Percentiles rank a stretch among this genome's conserved stretches.
Conservation (phyloP, 495 filamentous ascomycete genomes). For the Trichocladium antarcticum region DNA sequence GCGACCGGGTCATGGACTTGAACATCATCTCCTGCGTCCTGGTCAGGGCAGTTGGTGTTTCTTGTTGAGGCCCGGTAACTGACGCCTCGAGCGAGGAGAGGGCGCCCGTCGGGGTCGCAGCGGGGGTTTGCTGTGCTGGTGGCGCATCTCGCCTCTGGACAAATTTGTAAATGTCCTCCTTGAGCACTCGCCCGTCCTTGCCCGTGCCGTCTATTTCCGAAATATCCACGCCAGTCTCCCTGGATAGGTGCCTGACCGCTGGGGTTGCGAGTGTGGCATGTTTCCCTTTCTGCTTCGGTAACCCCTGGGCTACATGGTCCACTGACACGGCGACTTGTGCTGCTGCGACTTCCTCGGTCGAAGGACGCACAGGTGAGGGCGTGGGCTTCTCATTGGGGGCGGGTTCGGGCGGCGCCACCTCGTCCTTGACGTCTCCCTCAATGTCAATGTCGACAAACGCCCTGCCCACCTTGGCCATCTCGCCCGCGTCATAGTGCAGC, state of each 20-base stretch:
- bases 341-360: slow-evolving; percentile 5
- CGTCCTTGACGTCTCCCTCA: slow-evolving; percentile 41
- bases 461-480: slow-evolving; percentile 90
- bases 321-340: not conserved
- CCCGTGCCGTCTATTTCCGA: slow-evolving; percentile 70
- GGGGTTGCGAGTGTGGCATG: slow-evolving; percentile 74
- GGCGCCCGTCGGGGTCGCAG: slow-evolving; percentile 7
- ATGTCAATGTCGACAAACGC: slow-evolving; percentile 72
- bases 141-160: slow-evolving; percentile 34
- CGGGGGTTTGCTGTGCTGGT: slow-evolving; percentile 6
- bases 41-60: slow-evolving; percentile 55
- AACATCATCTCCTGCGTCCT: slow-evolving; percentile 88
- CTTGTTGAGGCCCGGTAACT: slow-evolving; percentile 42
- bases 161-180: slow-evolving; percentile 85
- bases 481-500: slow-evolving; percentile 87
- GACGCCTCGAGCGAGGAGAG: slow-evolving; percentile 9
- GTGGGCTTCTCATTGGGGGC: not conserved
- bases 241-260: slow-evolving; percentile 79
- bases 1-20: slow-evolving; percentile 90
- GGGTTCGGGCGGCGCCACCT: not conserved
- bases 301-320: not conserved
- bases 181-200: slow-evolving; percentile 81
- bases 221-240: slow-evolving; percentile 66
- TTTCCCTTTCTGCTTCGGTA: slow-evolving; percentile 31
- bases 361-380: not conserved